phyloP scores from a whole-genome alignment of 352 stramenopile genomes.

The Phytophthora podocarpi region DNA sequence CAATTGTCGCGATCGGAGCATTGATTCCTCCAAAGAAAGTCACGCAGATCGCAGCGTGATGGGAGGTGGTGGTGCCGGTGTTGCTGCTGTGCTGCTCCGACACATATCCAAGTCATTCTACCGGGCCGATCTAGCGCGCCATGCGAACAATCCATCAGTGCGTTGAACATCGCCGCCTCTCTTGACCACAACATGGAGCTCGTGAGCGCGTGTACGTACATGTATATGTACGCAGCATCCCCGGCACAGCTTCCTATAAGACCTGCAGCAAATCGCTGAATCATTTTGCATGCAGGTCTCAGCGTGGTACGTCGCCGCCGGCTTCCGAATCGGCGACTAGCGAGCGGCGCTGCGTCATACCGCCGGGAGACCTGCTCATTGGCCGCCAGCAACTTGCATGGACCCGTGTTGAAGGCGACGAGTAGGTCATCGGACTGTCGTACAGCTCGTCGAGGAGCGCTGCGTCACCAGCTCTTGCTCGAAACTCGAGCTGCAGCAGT shows the following conservation, averaged over 20 bases:
- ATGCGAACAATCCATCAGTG: no score
- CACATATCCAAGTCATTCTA: neutral
- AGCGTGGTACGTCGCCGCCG: neutral
- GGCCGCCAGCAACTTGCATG: slow-evolving; percentile 5
- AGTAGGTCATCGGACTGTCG: slow-evolving; percentile 1
- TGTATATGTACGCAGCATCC: neutral
- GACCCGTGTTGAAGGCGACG: neutral
- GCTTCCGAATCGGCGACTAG: slow-evolving; percentile 16
- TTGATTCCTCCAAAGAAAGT: no score
- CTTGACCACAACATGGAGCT: no score
- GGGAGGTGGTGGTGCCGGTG: slow-evolving; percentile 1
- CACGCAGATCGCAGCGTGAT: neutral
- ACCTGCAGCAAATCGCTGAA: slow-evolving; percentile 2
- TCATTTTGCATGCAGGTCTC: slow-evolving; percentile 13
- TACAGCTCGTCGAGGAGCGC: neutral
- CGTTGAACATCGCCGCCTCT: no score
- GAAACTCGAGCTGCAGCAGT: neutral
- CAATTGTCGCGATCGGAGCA: no score
- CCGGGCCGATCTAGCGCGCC: neutral
- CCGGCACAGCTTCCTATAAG: neutral
- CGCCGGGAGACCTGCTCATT: slow-evolving; percentile 20
- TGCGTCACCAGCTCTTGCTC: neutral
- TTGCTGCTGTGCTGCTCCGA: no score
- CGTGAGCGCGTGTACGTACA: no score
- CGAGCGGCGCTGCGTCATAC: slow-evolving; percentile 23